These are phyloP conservation scores for Malassezia nana DNA, from an alignment of 1,284 basidiomycete species.

Conservation along the genomic window DNA sequence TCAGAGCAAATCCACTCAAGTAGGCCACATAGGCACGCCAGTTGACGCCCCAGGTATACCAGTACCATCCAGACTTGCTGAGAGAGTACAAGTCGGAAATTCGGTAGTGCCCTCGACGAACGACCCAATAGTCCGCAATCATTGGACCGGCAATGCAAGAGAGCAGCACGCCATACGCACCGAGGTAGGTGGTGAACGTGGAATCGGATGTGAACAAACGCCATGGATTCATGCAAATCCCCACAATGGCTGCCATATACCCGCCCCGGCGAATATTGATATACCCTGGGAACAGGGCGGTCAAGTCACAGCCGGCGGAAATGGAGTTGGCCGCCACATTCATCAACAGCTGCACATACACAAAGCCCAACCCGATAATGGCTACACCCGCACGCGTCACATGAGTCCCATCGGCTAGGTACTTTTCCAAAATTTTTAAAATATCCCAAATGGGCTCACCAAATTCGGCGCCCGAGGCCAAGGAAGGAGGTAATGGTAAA, in stretches of 20 bases:
- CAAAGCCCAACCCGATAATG: constrained; percentile 63
- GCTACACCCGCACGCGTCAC: constrained; percentile 53
- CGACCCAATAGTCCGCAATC: constrained; percentile 61
- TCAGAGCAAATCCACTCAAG: constrained; percentile 67
- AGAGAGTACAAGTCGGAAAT: constrained; percentile 62
- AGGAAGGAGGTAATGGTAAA: constrained; percentile 71
- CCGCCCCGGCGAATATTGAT: constrained; percentile 77
- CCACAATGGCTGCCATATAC: constrained; percentile 65
- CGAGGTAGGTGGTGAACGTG: constrained; percentile 71
- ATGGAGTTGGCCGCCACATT: constrained; percentile 72
- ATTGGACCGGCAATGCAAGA: constrained; percentile 48
- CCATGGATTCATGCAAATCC: constrained; percentile 66
- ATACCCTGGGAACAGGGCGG: constrained; percentile 63
- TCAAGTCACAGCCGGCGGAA: constrained; percentile 73
- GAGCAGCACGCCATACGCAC: constrained; percentile 55
- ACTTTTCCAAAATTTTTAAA: constrained; percentile 52
- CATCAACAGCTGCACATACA: constrained; percentile 58
- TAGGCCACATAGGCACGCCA: constrained; percentile 62
- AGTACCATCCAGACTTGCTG: constrained; percentile 54
- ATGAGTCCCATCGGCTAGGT: constrained; percentile 60
- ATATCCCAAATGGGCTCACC: constrained; percentile 6
- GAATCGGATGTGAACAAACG: constrained; percentile 65
- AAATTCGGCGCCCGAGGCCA: constrained; percentile 54
- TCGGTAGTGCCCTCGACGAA: constrained; percentile 63
- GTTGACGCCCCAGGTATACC: constrained; percentile 61